These are phyloP conservation scores for Apiospora arundinis DNA, from an alignment of 2,329 filamentous ascomycete genomes.

Conservation along the genomic window DNA sequence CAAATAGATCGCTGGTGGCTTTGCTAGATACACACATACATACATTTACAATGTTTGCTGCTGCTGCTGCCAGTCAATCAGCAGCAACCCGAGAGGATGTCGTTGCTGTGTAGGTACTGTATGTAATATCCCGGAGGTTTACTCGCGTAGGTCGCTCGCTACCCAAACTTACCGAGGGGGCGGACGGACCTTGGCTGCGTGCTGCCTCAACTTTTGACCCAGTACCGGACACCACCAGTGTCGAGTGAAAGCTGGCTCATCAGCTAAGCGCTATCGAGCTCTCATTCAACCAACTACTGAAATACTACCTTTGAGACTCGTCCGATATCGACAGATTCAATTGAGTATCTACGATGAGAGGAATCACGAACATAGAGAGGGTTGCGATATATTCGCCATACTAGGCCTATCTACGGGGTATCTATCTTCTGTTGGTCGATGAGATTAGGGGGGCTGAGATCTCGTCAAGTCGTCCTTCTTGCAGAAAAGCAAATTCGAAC, in stretches of 20 bases:
- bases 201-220: background rate
- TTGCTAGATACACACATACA: background rate
- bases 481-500: background rate
- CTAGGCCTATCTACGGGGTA: background rate
- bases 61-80: background rate
- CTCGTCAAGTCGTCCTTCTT: background rate
- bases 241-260: background rate
- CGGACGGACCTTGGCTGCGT: background rate
- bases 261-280: constrained; percentile 1
- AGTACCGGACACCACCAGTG: no score
- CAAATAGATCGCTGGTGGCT: constrained; percentile 1
- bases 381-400: background rate
- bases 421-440: background rate
- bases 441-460: background rate
- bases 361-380: background rate
- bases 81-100: background rate
- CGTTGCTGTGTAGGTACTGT: no score
- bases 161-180: background rate
- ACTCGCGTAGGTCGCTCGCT: background rate
- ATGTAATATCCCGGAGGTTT: no score
- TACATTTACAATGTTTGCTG: background rate
- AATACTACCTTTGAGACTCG: constrained; percentile 5
- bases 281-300: background rate
- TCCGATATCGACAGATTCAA: background rate
- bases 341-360: background rate